Evolutionary conservation across 305 asterid genomes (phyloP), one percentile per base, ranked within the genome.

Genomic region (Plantago coronopus): DNA sequence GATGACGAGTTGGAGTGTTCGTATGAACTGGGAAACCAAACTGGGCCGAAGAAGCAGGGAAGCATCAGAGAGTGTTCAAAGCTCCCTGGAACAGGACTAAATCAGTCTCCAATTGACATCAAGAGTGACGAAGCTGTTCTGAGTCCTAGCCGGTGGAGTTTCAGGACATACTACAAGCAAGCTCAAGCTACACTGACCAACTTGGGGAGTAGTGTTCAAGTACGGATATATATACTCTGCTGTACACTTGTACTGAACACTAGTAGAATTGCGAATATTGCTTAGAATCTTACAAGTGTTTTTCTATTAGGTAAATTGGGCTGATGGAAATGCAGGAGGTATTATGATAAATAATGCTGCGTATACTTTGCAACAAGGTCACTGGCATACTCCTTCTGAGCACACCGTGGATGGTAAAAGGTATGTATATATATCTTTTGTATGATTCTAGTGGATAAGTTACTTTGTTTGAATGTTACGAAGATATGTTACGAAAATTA

Each of bases 331-430:
- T 56, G 79, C 72, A 12, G 82, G 82, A 21, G 47, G 56, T 12
- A 20, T 70, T 13, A 6, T n/a, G 8, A 67, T 77, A 38, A 57
- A 73, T 50, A 72, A 69, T 22, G 70, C 50, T 20, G 45, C 49
- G 18, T 76, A 45, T 42, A 53, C 46, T 15, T 48, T 75, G 12
- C 18, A 17, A 17, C 69, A 61, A 43, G 62, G 63, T 0, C 80
- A 75, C 23, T 75, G 79, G 79, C 79, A 75, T 54, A 53, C 53
- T 51, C 79, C 80, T 47, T 59, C 76, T 0, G 80, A 75, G 48
- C 80, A 75, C 60, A 65, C 66, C 2, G 19, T 75, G 5, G 54
- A 68, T 27, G 80, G 74, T 25, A 23, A 7, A 53, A 53, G 58
- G 40, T 51, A 51, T 17, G 12, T n/a, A 1, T 8, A 8, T 27